Conservation (phyloP, 2,329 filamentous ascomycete species). For the Colletotrichum godetiae region DNA sequence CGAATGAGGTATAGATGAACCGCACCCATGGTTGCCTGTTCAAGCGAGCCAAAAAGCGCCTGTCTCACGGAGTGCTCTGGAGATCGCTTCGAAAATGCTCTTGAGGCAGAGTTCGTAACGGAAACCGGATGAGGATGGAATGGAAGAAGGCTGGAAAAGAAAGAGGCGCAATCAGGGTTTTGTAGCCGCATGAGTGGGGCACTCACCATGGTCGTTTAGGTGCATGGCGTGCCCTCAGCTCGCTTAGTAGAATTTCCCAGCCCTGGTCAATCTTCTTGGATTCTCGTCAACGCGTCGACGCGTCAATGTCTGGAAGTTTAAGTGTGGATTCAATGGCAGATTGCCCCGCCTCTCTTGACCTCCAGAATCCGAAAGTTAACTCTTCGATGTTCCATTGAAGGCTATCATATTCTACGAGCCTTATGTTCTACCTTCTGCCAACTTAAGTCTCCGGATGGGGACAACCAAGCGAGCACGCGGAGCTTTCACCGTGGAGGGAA, state of each 20-base stretch:
- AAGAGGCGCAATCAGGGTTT: background rate
- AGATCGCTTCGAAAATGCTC: too few relatives aligned
- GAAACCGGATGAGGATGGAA: background rate
- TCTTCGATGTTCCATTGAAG: too few relatives aligned
- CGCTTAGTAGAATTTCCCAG: background rate
- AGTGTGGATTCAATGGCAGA: too few relatives aligned
- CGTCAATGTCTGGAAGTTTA: too few relatives aligned
- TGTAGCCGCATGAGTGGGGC: background rate
- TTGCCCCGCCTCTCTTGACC: too few relatives aligned
- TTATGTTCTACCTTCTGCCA: too few relatives aligned
- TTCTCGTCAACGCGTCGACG: background rate
- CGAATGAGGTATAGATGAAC: slow-evolving; percentile 76
- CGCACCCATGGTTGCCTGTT: slow-evolving; percentile 25
- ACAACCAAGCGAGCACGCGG: too few relatives aligned
- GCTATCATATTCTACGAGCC: too few relatives aligned
- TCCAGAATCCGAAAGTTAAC: too few relatives aligned
- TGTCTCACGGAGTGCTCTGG: background rate
- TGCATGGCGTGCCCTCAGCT: background rate
- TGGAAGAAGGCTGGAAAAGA: background rate
- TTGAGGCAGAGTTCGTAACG: background rate
- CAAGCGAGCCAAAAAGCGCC: background rate
- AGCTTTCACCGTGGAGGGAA: background rate
- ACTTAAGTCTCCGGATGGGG: too few relatives aligned
- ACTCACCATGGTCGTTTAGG: background rate
- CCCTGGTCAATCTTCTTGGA: background rate